A percentile compares a stretch with the other conserved stretches of the same genome.
Conservation (phyloP, 345 rosid genomes). For the Ceriops decandra region DNA sequence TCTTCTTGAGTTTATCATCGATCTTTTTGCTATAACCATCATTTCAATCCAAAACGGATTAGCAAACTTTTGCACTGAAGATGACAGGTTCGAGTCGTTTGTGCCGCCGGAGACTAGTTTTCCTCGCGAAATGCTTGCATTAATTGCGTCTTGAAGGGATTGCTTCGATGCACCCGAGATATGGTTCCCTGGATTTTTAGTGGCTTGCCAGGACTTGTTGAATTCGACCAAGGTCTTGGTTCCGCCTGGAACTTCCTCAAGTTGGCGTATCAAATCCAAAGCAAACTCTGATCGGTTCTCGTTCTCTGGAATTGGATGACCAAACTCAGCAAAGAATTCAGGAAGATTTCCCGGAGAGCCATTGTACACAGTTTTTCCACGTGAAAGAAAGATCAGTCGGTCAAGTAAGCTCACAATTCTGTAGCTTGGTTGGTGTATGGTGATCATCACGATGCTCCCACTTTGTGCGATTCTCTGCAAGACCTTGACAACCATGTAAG, state of each 20-base stretch:
- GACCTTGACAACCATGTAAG: conserved; percentile 36
- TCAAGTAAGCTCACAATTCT: conserved; percentile 31
- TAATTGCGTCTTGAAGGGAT: conserved; percentile 21
- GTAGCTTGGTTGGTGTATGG: conserved; percentile 38
- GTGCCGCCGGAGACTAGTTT: conserved; percentile 25
- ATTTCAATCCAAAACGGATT: conserved; percentile 33
- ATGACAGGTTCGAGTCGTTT: conserved; percentile 18
- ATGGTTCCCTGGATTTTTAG: neutral
- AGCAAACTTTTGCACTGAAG: conserved; percentile 25
- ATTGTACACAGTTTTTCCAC: conserved; percentile 24
- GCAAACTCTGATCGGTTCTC: conserved; percentile 29
- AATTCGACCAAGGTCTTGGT: conserved; percentile 22
- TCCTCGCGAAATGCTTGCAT: conserved; percentile 24
- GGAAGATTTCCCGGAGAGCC: conserved; percentile 20
- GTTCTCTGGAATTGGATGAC: conserved; percentile 26
- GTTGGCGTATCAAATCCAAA: conserved; percentile 29
- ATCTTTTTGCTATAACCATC: conserved; percentile 25
- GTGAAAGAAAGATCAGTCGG: conserved; percentile 29
- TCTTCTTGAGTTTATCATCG: conserved; percentile 22
- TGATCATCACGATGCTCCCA: conserved; percentile 40
- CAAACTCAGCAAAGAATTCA: conserved; percentile 22
- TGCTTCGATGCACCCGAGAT: neutral
- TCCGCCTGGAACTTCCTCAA: conserved; percentile 26
- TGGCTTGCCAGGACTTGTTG: conserved; percentile 27
- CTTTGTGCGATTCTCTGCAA: conserved; percentile 33